Conservation (phyloP, 2,329 filamentous ascomycete species). For the Pyrenochaeta sp. region DNA sequence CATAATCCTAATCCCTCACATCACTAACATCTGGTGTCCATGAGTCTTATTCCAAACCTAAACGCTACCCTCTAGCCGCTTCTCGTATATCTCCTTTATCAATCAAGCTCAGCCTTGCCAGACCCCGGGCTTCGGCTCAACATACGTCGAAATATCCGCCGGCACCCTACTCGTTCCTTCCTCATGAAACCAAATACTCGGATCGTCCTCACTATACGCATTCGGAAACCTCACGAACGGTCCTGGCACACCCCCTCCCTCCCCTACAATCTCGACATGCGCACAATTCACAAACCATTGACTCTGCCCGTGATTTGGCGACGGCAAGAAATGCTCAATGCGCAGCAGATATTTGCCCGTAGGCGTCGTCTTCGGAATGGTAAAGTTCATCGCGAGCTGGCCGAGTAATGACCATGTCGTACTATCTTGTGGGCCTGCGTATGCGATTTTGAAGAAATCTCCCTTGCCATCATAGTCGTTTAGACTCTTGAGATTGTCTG, state of each 20-base stretch:
- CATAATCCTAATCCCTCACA: too few relatives aligned
- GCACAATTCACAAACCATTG: conserved; percentile 30
- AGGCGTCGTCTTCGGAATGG: conserved; percentile 24
- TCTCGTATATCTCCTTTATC: too few relatives aligned
- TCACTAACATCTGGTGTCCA: too few relatives aligned
- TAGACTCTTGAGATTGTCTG: conserved; percentile 8
- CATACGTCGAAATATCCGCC: conserved; percentile 12
- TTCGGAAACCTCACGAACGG: conserved; percentile 21
- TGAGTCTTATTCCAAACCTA: too few relatives aligned
- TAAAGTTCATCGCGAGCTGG: conserved; percentile 17
- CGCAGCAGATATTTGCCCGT: conserved; percentile 28
- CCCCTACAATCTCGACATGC: conserved; percentile 25
- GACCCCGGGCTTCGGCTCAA: conserved; percentile 14
- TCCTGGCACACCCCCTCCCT: conserved; percentile 10
- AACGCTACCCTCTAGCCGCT: too few relatives aligned
- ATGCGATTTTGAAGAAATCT: conserved; percentile 30
- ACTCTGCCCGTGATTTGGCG: conserved; percentile 6
- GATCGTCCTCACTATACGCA: conserved; percentile 22
- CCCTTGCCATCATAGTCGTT: conserved; percentile 23
- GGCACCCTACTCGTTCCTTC: conserved; percentile 11
- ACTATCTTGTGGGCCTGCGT: conserved; percentile 9
- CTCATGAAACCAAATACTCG: conserved; percentile 25
- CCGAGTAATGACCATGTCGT: conserved; percentile 14
- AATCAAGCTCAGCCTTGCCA: conserved; percentile 12
- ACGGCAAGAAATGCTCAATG: conserved; percentile 25